Evolutionary conservation across 768 basidiomycete species (phyloP), one percentile per base, ranked within the genome.

Genomic region (Leccinum imitatum): DNA sequence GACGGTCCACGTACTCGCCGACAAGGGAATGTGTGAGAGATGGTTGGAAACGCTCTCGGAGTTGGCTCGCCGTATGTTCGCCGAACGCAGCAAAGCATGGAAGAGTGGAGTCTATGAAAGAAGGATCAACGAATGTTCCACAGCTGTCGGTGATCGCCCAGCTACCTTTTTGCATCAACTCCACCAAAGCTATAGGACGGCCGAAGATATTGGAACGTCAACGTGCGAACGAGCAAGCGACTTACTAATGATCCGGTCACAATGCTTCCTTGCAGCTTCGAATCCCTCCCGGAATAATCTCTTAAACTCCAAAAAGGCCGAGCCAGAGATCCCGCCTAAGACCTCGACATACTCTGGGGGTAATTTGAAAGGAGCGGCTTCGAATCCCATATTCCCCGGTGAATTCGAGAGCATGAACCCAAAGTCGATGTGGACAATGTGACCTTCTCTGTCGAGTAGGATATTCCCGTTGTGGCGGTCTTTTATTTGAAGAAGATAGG

Each of bases 381-480:
- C 97, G 72, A 99, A 98, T 27, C 96, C 92, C 63, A 99, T 90
- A 71, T 96, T 96, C 19, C 96, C 96, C 0, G 97, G 97, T 1
- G 95, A 94, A 73, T 98, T 98, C 47, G 90, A 90, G 35, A 98
- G 82, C 82, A 98, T 96, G 78, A 98, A 98, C 2, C 97, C 97
- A 71, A 98, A 99, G 74, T 98, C 97, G 61, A 99, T 99, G 73
- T 99, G 93, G 53, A 97, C 89, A 23, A 97, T 80, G 66, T 95
- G 95, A 0, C 97, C 97, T 35, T 97, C 93, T 56, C 93, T 86
- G 76, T 98, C 97, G 51, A 99, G 78, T 6, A 99, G 84, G 56
- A 99, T 98, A 71, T 98, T 99, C 31, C 97, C 97, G 69, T 99
- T 99, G 71, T 99, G 97, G 13, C 97, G 86, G 73, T 99, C 97